These are phyloP conservation scores for Lodderomyces jiufengensis DNA, from an alignment of 1,139 yeast species.

Conservation along the genomic window DNA sequence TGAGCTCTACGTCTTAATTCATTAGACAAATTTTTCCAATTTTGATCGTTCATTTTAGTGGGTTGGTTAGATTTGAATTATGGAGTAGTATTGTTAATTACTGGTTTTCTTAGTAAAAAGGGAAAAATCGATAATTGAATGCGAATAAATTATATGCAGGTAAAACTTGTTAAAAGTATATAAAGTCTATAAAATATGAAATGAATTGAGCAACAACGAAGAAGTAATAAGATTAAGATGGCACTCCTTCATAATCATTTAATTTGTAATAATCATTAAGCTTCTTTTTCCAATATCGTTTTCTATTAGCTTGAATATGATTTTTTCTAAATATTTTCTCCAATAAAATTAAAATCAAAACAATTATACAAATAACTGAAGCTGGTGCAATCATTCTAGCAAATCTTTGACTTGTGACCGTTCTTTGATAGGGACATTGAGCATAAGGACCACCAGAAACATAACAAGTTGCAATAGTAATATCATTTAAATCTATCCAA, in stretches of 20 bases:
- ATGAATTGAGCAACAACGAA: neutral
- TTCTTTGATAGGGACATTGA: constrained; percentile 69
- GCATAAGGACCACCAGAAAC: constrained; percentile 81
- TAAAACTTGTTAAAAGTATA: neutral
- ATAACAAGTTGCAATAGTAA: constrained; percentile 76
- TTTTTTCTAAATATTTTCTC: constrained; percentile 32
- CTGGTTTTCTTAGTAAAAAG: neutral
- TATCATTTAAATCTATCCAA: constrained; percentile 85
- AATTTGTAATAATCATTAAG: constrained; percentile 35
- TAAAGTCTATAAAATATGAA: neutral
- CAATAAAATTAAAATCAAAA: constrained; percentile 40
- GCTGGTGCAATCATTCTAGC: constrained; percentile 67
- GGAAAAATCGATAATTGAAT: neutral
- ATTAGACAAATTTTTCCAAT: constrained; percentile 66
- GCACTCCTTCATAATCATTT: constrained; percentile 45
- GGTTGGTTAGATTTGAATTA: neutral
- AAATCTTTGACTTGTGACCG: constrained; percentile 53
- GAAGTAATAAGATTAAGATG: constrained; percentile 22
- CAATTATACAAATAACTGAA: constrained; percentile 50
- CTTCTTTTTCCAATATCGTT: constrained; percentile 37
- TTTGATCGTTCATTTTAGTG: constrained; percentile 44
- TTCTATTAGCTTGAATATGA: constrained; percentile 42
- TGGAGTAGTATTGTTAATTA: neutral
- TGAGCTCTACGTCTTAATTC: constrained; percentile 65
- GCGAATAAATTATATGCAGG: constrained; percentile 2